A percentile compares a stretch with the other conserved stretches of the same genome.
Evolutionary conservation across 23 red algal species (phyloP).

Genomic region (Agarophyton chilense): DNA sequence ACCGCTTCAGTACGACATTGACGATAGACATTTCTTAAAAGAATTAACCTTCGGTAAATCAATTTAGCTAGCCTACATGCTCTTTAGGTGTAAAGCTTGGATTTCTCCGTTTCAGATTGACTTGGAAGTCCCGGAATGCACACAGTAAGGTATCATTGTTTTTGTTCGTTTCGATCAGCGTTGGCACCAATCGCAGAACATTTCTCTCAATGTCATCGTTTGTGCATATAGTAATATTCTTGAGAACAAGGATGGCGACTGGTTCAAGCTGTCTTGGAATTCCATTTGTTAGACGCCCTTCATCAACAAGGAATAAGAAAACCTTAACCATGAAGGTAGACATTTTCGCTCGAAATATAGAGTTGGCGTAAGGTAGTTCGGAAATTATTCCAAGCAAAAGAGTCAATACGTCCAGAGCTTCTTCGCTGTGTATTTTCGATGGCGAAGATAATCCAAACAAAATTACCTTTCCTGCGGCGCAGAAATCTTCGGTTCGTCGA

Average conservation of each 20-base stretch:
- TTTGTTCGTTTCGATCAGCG: not conserved
- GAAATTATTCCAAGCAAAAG: not conserved
- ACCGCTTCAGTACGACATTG: too few species aligned
- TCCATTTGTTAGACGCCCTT: not conserved
- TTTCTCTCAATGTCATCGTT: not conserved
- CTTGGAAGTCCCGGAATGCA: not conserved
- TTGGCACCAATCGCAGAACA: not conserved
- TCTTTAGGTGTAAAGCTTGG: too few species aligned
- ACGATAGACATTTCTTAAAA: too few species aligned
- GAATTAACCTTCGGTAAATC: too few species aligned
- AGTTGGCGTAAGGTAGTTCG: not conserved
- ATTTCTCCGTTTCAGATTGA: not conserved
- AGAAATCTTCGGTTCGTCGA: not conserved
- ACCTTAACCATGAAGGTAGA: not conserved
- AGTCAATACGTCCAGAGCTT: not conserved
- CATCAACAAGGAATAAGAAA: not conserved
- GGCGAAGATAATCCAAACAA: not conserved
- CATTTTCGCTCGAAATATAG: not conserved
- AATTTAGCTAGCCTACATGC: too few species aligned
- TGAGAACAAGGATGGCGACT: not conserved
- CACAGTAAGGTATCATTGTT: not conserved
- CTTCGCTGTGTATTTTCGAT: not conserved
- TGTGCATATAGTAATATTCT: not conserved
- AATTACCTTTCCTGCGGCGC: conserved; percentile 7
- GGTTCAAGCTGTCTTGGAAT: conserved; percentile 8